These are phyloP conservation scores for Diplodia corticola DNA, from an alignment of 2,329 filamentous ascomycete species.

Conservation along the genomic window DNA sequence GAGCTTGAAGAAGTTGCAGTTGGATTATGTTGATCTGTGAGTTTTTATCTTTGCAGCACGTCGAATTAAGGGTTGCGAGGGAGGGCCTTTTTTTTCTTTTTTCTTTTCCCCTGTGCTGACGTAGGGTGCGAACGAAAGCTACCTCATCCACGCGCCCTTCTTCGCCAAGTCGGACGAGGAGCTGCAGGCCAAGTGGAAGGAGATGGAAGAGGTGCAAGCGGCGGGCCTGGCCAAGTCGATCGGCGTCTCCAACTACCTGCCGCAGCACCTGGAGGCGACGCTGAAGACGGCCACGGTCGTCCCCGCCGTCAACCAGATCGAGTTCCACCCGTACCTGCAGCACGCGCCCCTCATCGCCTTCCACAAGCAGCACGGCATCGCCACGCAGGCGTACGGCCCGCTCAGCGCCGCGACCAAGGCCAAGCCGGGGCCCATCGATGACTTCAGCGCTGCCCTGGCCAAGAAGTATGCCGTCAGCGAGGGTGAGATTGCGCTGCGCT, in stretches of 20 bases:
- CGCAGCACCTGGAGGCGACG: slow-evolving; percentile 55
- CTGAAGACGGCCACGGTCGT: slow-evolving; percentile 55
- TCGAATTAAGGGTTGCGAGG: no score
- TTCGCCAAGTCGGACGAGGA: slow-evolving; percentile 55
- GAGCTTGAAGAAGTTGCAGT: slow-evolving; percentile 60
- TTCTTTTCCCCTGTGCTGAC: background rate
- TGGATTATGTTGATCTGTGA: slow-evolving; percentile 64
- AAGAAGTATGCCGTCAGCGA: slow-evolving; percentile 62
- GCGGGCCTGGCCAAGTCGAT: slow-evolving; percentile 61
- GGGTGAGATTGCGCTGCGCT: slow-evolving; percentile 59
- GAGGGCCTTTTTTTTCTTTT: background rate
- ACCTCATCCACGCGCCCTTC: slow-evolving; percentile 64
- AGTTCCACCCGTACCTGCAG: slow-evolving; percentile 68
- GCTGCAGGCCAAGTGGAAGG: slow-evolving; percentile 59
- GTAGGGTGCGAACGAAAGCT: slow-evolving; percentile 37
- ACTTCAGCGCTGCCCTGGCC: slow-evolving; percentile 51
- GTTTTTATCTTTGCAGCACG: slow-evolving; percentile 25
- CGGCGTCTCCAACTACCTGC: slow-evolving; percentile 61
- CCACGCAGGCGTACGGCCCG: slow-evolving; percentile 50
- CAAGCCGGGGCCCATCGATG: slow-evolving; percentile 57
- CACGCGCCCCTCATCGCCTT: slow-evolving; percentile 59
- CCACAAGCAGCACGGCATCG: slow-evolving; percentile 51
- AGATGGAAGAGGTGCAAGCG: slow-evolving; percentile 60
- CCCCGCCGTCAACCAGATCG: slow-evolving; percentile 68
- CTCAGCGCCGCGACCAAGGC: slow-evolving; percentile 56